Conservation (phyloP, 2,329 filamentous ascomycete genomes). For the Malbranchea zuffiana region DNA sequence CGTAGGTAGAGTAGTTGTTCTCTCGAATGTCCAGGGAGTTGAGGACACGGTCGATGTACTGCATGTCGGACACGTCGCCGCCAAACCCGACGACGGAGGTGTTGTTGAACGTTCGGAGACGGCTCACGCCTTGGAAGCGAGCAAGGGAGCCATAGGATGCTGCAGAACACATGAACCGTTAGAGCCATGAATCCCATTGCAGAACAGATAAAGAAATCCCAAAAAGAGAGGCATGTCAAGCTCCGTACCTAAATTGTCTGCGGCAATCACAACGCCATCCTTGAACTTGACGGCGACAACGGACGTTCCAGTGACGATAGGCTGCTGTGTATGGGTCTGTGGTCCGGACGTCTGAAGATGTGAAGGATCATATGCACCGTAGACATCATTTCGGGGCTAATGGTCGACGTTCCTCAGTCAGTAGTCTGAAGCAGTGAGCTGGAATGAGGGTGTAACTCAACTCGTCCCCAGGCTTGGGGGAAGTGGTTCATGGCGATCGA, state of each 20-base stretch:
- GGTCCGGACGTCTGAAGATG: conserved; percentile 63
- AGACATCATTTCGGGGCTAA: conserved; percentile 93
- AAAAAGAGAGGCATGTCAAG: neutral
- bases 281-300: conserved; percentile 93
- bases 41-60: conserved; percentile 88
- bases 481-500: conserved; percentile 50
- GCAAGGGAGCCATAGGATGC: conserved; percentile 96
- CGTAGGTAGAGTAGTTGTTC: conserved; percentile 49
- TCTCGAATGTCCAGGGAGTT: conserved; percentile 77
- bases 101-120: conserved; percentile 77
- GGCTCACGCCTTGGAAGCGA: conserved; percentile 93
- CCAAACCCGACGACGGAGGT: conserved; percentile 83
- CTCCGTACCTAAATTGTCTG: conserved; percentile 75
- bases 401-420: conserved; percentile 4
- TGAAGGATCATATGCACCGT: conserved; percentile 81
- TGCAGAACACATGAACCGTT: conserved; percentile 27
- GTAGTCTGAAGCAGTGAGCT: neutral
- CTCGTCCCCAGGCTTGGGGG: conserved; percentile 55
- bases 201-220: neutral
- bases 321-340: conserved; percentile 78
- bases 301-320: conserved; percentile 92
- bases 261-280: conserved; percentile 89
- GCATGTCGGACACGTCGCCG: conserved; percentile 98
- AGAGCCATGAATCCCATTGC: neutral
- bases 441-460: conserved; percentile 29